Evolutionary conservation across 768 basidiomycete species (phyloP).

Genomic region (Cystofilobasidium bisporidii): DNA sequence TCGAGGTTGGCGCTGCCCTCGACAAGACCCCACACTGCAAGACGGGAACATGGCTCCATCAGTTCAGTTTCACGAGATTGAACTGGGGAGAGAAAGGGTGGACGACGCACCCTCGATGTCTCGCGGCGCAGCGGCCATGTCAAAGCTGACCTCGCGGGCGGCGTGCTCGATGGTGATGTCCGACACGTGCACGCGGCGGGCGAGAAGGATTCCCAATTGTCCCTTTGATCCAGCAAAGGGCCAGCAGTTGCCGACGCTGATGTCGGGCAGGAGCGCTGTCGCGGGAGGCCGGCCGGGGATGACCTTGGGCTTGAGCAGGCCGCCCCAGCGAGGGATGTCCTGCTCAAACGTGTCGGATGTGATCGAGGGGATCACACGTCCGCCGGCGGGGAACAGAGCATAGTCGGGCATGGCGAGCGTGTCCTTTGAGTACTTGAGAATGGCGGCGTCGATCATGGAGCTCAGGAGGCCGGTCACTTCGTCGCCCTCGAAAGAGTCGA

Average conservation of each 20-base stretch:
- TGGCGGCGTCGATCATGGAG: conserved; percentile 65
- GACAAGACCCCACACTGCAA: conserved; percentile 60
- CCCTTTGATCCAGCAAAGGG: conserved; percentile 71
- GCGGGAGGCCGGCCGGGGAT: conserved; percentile 68
- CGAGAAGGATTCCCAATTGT: conserved; percentile 71
- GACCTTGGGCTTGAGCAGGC: conserved; percentile 40
- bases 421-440: conserved; percentile 64
- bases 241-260: conserved; percentile 81
- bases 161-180: conserved; percentile 83
- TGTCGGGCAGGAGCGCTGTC: conserved; percentile 76
- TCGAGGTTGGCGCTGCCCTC: conserved; percentile 64
- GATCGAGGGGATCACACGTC: conserved; percentile 64
- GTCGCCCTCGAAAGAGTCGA: conserved; percentile 51
- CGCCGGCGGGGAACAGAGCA: conserved; percentile 75
- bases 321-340: conserved; percentile 41
- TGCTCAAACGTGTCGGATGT: conserved; percentile 72
- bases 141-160: conserved; percentile 67
- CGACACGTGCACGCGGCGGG: conserved; percentile 50
- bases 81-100: background rate
- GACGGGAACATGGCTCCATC: background rate
- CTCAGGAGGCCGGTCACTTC: conserved; percentile 62
- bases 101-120: conserved; percentile 60
- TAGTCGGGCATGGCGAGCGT: conserved; percentile 71
- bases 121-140: conserved; percentile 68
- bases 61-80: too few relatives aligned